These are phyloP conservation scores for Kitagawia praeruptora DNA, from an alignment of 129 eudicot species.

Conservation along the genomic window DNA sequence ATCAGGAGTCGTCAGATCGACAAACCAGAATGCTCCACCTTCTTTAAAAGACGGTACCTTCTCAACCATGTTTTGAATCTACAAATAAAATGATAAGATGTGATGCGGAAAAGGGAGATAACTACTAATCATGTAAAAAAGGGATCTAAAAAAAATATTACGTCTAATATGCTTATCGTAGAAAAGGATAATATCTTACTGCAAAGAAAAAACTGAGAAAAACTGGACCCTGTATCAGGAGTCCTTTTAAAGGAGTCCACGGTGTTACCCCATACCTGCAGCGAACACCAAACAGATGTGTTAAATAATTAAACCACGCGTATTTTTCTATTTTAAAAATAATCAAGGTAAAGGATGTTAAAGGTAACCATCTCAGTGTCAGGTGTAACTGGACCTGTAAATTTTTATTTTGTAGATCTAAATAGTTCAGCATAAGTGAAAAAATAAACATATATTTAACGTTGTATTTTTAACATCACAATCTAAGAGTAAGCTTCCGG, in stretches of 20 bases:
- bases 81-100: slow-evolving; percentile 11
- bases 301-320: not conserved
- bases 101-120: not conserved
- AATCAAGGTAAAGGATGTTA: not conserved
- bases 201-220: slow-evolving; percentile 66
- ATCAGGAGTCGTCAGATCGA: slow-evolving; percentile 89
- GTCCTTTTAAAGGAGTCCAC: slow-evolving; percentile 77
- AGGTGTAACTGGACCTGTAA: not conserved
- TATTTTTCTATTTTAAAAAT: not conserved
- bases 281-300: not conserved
- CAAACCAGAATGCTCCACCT: slow-evolving; percentile 81
- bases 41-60: slow-evolving; percentile 77
- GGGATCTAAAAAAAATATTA: not conserved
- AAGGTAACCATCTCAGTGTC: not conserved
- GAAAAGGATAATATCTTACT: not conserved
- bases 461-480: not conserved
- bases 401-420: not conserved
- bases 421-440: not conserved
- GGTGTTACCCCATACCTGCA: slow-evolving; percentile 83
- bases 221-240: slow-evolving; percentile 68
- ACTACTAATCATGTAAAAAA: not conserved
- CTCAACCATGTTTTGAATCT: slow-evolving; percentile 90
- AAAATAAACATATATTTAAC: not conserved
- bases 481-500: not conserved
- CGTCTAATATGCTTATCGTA: not conserved